phyloP scores from a whole-genome alignment of 1,139 yeast genomes.

The Geotrichum fermentans region DNA sequence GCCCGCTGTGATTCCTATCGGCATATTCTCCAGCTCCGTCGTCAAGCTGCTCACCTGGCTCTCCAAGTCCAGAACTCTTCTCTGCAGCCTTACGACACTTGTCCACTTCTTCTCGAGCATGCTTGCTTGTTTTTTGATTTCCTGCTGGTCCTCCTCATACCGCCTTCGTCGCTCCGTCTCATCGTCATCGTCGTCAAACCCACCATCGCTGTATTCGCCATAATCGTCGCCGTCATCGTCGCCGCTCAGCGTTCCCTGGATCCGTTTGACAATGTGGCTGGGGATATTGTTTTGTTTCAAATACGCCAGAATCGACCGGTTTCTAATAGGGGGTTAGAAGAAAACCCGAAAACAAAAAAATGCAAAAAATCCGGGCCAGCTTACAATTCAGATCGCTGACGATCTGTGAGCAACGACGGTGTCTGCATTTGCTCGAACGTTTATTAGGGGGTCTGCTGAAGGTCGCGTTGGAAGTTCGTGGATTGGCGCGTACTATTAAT shows the following conservation, averaged over 20 bases:
- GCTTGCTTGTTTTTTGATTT: constrained; percentile 22
- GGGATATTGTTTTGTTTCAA: constrained; percentile 26
- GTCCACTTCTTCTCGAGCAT: constrained; percentile 84
- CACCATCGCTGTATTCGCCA: constrained; percentile 10
- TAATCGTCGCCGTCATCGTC: constrained; percentile 11
- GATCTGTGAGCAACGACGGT: constrained; percentile 26
- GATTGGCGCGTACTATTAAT: too few relatives aligned
- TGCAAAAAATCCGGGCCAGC: constrained; percentile 4
- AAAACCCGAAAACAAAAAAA: not conserved
- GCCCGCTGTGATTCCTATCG: constrained; percentile 14
- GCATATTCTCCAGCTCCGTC: constrained; percentile 43
- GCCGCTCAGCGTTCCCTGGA: constrained; percentile 13
- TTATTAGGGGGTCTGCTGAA: too few relatives aligned
- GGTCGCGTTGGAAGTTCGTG: too few relatives aligned
- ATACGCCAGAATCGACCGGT: constrained; percentile 34
- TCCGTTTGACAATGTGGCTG: constrained; percentile 12
- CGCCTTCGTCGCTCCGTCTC: constrained; percentile 13
- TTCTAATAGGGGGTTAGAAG: constrained; percentile 19
- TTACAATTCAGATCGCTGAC: constrained; percentile 31
- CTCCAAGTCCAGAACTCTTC: constrained; percentile 57
- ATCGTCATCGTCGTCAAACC: constrained; percentile 13
- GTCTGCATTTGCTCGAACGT: constrained; percentile 18
- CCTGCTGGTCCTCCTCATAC: constrained; percentile 17
- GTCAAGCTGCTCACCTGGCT: constrained; percentile 43
- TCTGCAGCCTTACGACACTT: constrained; percentile 74